These are phyloP conservation scores for Mortierella polycephala DNA, from an alignment of 371 early-diverging fungal species.

Conservation along the genomic window DNA sequence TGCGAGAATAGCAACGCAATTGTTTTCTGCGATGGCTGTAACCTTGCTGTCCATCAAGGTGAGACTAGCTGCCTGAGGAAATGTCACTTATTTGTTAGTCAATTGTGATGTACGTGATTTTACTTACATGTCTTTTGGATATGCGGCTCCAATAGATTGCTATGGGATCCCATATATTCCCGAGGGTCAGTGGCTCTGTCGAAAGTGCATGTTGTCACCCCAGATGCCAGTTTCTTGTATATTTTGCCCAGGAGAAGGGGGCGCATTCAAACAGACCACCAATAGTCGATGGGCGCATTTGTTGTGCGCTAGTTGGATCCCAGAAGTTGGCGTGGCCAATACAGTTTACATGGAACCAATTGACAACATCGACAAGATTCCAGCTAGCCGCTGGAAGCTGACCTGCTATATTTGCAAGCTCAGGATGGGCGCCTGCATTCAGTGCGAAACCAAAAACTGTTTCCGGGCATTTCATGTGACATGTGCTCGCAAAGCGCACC, in stretches of 20 bases:
- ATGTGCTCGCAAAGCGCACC: constrained; percentile 89
- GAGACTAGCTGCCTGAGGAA: constrained; percentile 5
- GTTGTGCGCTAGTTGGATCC: constrained; percentile 96
- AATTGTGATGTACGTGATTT: no score
- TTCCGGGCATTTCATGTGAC: constrained; percentile 94
- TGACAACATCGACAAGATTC: constrained; percentile 88
- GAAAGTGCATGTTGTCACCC: constrained; percentile 96
- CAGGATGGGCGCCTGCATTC: constrained; percentile 92
- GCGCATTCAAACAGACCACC: constrained; percentile 97
- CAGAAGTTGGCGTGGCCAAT: constrained; percentile 92
- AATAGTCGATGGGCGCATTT: constrained; percentile 96
- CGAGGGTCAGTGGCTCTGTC: constrained; percentile 99
- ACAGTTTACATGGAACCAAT: constrained; percentile 98
- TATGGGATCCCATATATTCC: constrained; percentile 99
- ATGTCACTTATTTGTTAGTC: no score
- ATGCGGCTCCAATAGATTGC: constrained; percentile 74
- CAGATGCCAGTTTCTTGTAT: constrained; percentile 91
- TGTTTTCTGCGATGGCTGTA: constrained; percentile 99
- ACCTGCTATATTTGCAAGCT: constrained; percentile 90
- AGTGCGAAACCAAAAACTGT: constrained; percentile 92
- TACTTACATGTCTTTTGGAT: neutral
- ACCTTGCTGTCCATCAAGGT: constrained; percentile 98
- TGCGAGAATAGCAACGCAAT: constrained; percentile 98
- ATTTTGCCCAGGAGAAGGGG: constrained; percentile 94
- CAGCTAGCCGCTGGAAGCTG: constrained; percentile 89